Evolutionary conservation across 768 basidiomycete species (phyloP).

Genomic region (Cyathus striatus): DNA sequence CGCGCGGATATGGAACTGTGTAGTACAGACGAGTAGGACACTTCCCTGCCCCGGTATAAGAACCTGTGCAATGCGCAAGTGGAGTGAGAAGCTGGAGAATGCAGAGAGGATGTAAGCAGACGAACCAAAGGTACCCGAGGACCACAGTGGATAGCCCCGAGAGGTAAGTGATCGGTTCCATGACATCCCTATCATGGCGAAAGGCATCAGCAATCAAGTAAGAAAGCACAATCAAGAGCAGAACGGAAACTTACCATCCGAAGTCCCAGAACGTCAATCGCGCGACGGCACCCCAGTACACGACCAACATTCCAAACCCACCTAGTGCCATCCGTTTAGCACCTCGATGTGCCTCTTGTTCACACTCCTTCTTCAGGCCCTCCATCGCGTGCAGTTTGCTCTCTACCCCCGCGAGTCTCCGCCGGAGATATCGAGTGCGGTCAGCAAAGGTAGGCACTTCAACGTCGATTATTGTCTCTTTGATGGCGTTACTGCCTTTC

Average conservation of each 20-base stretch:
- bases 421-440: constrained; percentile 53
- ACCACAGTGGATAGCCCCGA: constrained; percentile 57
- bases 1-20: constrained; percentile 53
- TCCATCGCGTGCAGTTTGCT: constrained; percentile 45
- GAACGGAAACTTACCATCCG: constrained; percentile 37
- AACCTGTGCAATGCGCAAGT: constrained; percentile 46
- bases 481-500: constrained; percentile 3
- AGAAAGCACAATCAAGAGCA: not conserved
- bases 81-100: not conserved
- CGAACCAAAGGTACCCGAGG: constrained; percentile 54
- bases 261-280: constrained; percentile 63
- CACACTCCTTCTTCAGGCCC: constrained; percentile 48
- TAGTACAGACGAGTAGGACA: constrained; percentile 61
- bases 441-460: constrained; percentile 60
- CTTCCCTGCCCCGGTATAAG: constrained; percentile 56
- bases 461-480: constrained; percentile 33
- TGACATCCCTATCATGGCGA: constrained; percentile 44
- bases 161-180: constrained; percentile 70
- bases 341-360: constrained; percentile 49
- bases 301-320: constrained; percentile 53
- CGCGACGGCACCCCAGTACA: constrained; percentile 62
- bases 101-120: not conserved
- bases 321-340: constrained; percentile 52
- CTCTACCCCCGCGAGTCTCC: constrained; percentile 37
- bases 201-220: not conserved